Evolutionary conservation across 2,329 filamentous ascomycete species (phyloP).

Genomic region (Diaporthe helianthi): DNA sequence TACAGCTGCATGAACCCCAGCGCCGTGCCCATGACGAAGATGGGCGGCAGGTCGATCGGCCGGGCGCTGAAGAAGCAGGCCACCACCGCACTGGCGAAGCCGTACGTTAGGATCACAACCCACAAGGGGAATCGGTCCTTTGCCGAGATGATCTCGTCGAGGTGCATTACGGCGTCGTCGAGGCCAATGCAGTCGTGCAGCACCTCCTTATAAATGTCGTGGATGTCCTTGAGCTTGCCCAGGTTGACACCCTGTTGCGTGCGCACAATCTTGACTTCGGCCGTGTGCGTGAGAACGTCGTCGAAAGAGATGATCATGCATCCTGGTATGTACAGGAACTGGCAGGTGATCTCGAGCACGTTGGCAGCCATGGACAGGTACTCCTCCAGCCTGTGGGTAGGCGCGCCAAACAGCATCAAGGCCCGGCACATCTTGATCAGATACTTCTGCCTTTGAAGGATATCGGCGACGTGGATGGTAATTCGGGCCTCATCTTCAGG

Average conservation of each 20-base stretch:
- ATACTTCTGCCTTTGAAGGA: constrained; percentile 85
- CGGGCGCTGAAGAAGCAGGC: constrained; percentile 82
- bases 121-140: constrained; percentile 53
- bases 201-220: constrained; percentile 81
- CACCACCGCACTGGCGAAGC: constrained; percentile 76
- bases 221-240: constrained; percentile 75
- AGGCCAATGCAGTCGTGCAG: constrained; percentile 77
- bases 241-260: constrained; percentile 74
- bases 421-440: constrained; percentile 84
- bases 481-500: constrained; percentile 48
- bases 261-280: constrained; percentile 79
- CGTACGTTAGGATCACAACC: constrained; percentile 72
- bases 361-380: constrained; percentile 90
- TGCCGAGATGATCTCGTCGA: constrained; percentile 61
- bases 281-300: constrained; percentile 74
- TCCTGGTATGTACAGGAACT: constrained; percentile 88
- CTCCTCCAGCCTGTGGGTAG: constrained; percentile 89
- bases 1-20: constrained; percentile 78
- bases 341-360: constrained; percentile 87
- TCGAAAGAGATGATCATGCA: constrained; percentile 96
- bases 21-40: constrained; percentile 70
- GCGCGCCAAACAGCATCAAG: constrained; percentile 89
- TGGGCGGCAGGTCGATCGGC: constrained; percentile 73
- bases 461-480: constrained; percentile 68
- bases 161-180: constrained; percentile 69